Evolutionary conservation across 164 flowering plant genomes (phyloP).

Genomic region (Hamamelis virginiana): DNA sequence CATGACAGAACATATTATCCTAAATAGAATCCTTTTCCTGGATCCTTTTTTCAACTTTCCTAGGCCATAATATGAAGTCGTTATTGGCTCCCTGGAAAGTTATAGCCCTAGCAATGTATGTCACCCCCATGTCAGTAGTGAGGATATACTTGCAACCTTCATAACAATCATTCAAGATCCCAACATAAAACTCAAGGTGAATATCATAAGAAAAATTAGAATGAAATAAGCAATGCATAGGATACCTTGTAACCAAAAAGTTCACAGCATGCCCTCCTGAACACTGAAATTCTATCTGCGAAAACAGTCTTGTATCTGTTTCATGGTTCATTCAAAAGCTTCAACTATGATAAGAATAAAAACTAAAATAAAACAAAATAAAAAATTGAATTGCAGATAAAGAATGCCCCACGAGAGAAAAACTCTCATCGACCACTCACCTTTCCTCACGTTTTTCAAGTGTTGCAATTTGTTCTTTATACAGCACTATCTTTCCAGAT

Average conservation of each 20-base stretch:
- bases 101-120: too few relatives aligned
- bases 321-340: constrained; percentile 12
- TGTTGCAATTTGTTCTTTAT: constrained; percentile 91
- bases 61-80: too few relatives aligned
- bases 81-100: too few relatives aligned
- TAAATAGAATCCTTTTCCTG: too few relatives aligned
- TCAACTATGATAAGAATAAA: not conserved
- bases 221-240: not conserved
- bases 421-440: constrained; percentile 31
- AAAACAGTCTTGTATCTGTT: constrained; percentile 95
- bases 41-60: too few relatives aligned
- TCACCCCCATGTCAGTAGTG: too few relatives aligned
- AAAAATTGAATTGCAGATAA: not conserved
- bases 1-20: too few relatives aligned
- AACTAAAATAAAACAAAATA: not conserved
- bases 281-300: constrained; percentile 93
- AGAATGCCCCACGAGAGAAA: constrained; percentile 6
- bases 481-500: constrained; percentile 76
- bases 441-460: constrained; percentile 97
- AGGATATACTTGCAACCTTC: not conserved
- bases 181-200: not conserved
- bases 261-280: constrained; percentile 97
- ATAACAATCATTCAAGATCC: not conserved
- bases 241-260: constrained; percentile 97
- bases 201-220: not conserved